Evolutionary conservation across 148 eudicot species (phyloP).

Genomic region (Cornus kousa): DNA sequence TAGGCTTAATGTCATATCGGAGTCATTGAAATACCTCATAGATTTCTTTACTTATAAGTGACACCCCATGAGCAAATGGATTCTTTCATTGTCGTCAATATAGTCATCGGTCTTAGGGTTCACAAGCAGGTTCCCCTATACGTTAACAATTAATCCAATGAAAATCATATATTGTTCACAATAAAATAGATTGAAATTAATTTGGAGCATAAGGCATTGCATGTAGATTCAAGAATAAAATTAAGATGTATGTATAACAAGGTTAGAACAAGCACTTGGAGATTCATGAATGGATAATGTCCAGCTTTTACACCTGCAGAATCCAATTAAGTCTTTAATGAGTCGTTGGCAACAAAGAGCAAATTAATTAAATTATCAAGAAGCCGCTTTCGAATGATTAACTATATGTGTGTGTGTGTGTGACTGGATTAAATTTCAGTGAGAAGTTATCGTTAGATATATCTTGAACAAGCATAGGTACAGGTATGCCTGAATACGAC

Average conservation of each 20-base stretch:
- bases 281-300: background rate
- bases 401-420: too few relatives aligned
- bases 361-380: too few relatives aligned
- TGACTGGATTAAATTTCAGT: too few relatives aligned
- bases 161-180: too few relatives aligned
- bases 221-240: too few relatives aligned
- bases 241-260: too few relatives aligned
- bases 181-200: too few relatives aligned
- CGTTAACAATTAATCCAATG: background rate
- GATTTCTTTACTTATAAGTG: background rate
- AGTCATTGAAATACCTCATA: background rate
- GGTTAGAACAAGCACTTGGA: background rate
- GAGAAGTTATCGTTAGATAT: background rate
- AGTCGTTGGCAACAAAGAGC: too few relatives aligned
- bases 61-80: background rate
- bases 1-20: too few relatives aligned
- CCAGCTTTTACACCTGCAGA: background rate
- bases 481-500: slow-evolving; percentile 2
- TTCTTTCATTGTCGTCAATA: background rate
- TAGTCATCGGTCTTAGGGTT: background rate
- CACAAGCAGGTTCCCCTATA: slow-evolving; percentile 26
- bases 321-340: too few relatives aligned
- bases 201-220: too few relatives aligned
- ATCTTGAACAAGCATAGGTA: slow-evolving; percentile 1
- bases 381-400: too few relatives aligned